These are phyloP conservation scores for Wallacemonas sp. DNA, from an alignment of 208 protist genomes.

Conservation along the genomic window DNA sequence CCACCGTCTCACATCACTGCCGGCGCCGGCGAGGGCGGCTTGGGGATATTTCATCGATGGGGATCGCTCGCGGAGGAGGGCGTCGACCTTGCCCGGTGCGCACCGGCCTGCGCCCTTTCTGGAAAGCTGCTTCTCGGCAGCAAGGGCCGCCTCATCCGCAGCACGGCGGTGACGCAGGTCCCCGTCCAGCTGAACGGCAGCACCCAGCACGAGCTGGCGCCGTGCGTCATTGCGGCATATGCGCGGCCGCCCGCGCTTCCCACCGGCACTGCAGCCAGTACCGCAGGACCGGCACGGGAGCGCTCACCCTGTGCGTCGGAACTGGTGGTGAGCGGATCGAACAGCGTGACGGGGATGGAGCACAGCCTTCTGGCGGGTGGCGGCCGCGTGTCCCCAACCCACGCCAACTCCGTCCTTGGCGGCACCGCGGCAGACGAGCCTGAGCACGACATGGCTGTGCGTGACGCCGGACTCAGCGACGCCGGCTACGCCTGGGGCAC, in stretches of 20 bases:
- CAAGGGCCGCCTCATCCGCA: constrained; percentile 1
- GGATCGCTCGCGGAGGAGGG: constrained; percentile 5
- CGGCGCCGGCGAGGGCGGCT: background rate
- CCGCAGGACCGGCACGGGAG: constrained; percentile 12
- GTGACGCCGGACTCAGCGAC: constrained; percentile 11
- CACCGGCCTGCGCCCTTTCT: background rate
- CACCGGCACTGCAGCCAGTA: background rate
- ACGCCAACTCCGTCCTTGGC: background rate
- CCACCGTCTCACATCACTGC: too few relatives aligned
- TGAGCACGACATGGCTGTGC: background rate
- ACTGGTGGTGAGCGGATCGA: background rate
- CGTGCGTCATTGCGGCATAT: constrained; percentile 11
- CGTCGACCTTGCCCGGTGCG: background rate
- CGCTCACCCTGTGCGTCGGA: constrained; percentile 9
- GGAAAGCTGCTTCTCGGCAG: background rate
- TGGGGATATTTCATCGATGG: constrained; percentile 5
- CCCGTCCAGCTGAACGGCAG: background rate
- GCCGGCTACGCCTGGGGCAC: constrained; percentile 39
- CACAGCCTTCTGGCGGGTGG: constrained; percentile 23
- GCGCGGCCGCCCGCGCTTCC: background rate
- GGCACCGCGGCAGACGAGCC: background rate
- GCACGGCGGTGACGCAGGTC: background rate
- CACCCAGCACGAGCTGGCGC: background rate
- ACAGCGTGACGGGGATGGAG: constrained; percentile 2
- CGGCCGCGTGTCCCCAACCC: constrained; percentile 2